Evolutionary conservation across 495 filamentous ascomycete species (phyloP).

Genomic region (Penicillium paxilli): DNA sequence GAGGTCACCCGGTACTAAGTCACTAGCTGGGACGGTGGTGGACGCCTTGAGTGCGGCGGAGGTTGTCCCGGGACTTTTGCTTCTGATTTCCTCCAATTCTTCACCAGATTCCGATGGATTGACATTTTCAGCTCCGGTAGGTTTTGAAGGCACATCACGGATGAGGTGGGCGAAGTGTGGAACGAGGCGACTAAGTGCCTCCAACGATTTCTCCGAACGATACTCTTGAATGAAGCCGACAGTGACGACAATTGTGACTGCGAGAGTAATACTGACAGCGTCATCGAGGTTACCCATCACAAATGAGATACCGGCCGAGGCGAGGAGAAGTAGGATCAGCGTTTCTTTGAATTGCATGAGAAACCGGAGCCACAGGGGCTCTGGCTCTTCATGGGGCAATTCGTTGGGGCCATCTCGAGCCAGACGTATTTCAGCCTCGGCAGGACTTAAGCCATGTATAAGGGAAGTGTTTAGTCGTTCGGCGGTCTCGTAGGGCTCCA

Average conservation of each 20-base stretch:
- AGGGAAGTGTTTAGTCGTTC: slow-evolving; percentile 80
- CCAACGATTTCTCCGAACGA: slow-evolving; percentile 94
- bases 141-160: slow-evolving; percentile 47
- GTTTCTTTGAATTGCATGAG: slow-evolving; percentile 94
- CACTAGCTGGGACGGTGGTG: slow-evolving; percentile 77
- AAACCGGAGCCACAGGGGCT: slow-evolving; percentile 93
- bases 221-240: slow-evolving; percentile 98
- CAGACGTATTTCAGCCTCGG: slow-evolving; percentile 76
- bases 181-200: slow-evolving; percentile 89
- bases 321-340: slow-evolving; percentile 85
- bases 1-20: slow-evolving; percentile 88
- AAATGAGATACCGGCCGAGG: slow-evolving; percentile 85
- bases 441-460: slow-evolving; percentile 72
- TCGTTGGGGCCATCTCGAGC: slow-evolving; percentile 88
- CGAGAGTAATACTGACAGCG: slow-evolving; percentile 90
- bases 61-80: slow-evolving; percentile 38
- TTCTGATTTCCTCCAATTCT: slow-evolving; percentile 45
- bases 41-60: slow-evolving; percentile 67
- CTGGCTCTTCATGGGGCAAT: slow-evolving; percentile 87
- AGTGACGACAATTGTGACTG: slow-evolving; percentile 94
- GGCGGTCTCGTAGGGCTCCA: slow-evolving; percentile 76
- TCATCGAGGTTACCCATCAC: slow-evolving; percentile 95
- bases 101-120: slow-evolving; percentile 36
- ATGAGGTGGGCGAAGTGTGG: slow-evolving; percentile 93
- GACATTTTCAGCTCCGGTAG: slow-evolving; percentile 22